Evolutionary conservation across 1,284 basidiomycete species (phyloP).

Genomic region (Takashimella tepidaria): DNA sequence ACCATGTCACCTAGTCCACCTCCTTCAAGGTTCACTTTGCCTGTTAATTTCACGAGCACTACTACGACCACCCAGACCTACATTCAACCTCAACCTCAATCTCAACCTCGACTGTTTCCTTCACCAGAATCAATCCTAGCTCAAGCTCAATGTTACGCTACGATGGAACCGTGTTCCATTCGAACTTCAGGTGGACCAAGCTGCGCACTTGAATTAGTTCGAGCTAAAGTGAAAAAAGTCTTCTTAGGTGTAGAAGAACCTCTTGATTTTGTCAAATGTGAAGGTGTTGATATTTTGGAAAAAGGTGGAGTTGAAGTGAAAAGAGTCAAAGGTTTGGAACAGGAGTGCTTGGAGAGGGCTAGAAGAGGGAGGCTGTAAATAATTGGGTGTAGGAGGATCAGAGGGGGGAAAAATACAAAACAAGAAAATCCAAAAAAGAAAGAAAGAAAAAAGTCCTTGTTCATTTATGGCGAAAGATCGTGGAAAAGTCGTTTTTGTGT

Average conservation of each 20-base stretch:
- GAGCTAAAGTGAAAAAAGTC: conserved; percentile 65
- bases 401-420: no score
- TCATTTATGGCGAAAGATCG: no score
- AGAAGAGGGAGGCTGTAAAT: conserved; percentile 50
- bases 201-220: conserved; percentile 80
- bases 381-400: neutral
- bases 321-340: conserved; percentile 62
- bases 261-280: conserved; percentile 88
- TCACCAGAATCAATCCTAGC: conserved; percentile 14
- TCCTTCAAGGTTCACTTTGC: conserved; percentile 97
- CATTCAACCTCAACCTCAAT: no score
- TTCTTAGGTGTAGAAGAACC: conserved; percentile 91
- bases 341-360: conserved; percentile 70
- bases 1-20: conserved; percentile 42
- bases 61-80: neutral
- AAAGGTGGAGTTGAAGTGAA: conserved; percentile 71
- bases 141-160: conserved; percentile 65
- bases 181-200: conserved; percentile 80
- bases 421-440: no score
- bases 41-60: conserved; percentile 73
- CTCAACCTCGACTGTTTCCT: no score
- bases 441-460: no score
- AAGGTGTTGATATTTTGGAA: conserved; percentile 71
- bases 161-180: conserved; percentile 92
- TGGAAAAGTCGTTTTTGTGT: no score